A percentile compares a stretch with the other conserved stretches of the same genome.
Conservation (phyloP, 2,329 filamentous ascomycete genomes). For the Colletotrichum sp. region DNA sequence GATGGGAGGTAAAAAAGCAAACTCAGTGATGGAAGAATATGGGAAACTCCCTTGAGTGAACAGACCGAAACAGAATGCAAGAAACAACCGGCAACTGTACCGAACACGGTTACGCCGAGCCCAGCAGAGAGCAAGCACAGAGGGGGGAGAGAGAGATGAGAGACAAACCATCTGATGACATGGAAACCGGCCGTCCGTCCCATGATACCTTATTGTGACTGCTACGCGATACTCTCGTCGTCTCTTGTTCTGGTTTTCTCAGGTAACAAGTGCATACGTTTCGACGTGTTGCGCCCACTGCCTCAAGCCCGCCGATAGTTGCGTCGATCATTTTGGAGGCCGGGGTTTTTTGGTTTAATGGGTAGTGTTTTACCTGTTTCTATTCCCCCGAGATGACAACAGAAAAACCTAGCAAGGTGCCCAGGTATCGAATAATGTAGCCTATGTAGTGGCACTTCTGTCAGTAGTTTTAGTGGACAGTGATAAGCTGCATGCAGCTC, state of each 20-base stretch:
- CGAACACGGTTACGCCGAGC: not conserved
- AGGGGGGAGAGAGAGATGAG: not conserved
- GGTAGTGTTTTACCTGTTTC: not conserved
- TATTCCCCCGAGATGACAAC: not conserved
- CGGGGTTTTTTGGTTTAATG: not conserved
- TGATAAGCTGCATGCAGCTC: not conserved
- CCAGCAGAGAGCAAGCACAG: not conserved
- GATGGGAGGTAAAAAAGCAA: not conserved
- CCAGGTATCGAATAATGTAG: not conserved
- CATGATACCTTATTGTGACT: not conserved
- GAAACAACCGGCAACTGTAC: not conserved
- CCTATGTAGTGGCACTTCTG: not conserved
- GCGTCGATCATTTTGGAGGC: not conserved
- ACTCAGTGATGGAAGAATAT: not conserved
- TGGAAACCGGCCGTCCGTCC: not conserved
- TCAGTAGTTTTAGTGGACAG: not conserved
- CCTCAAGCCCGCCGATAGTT: not conserved
- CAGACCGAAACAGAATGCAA: not conserved
- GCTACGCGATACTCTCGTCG: not conserved
- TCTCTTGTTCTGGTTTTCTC: not conserved
- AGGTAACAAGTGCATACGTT: not conserved
- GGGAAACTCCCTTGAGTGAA: not conserved
- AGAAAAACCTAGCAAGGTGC: not conserved
- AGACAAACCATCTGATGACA: not conserved
- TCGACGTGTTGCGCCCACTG: constrained; percentile 10